Evolutionary conservation across 2,329 filamentous ascomycete species (phyloP), one percentile per base, ranked within the genome.

Genomic region (Emericellopsis atlantica): DNA sequence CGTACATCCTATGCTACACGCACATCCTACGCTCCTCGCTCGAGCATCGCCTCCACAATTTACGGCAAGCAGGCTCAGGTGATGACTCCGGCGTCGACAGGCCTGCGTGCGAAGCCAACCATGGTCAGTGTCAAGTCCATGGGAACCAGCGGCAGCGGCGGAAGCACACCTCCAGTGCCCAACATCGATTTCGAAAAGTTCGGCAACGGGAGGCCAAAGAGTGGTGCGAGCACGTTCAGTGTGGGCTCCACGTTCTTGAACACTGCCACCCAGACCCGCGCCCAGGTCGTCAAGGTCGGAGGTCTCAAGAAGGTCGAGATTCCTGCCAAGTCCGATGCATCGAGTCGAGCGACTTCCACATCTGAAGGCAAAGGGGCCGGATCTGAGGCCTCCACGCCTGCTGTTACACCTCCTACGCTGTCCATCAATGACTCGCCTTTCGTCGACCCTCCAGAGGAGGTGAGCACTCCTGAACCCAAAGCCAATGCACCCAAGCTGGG

Each of bases 51-150:
- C 4, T 95, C 89, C 1, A 95, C 90, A 16, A 87, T 95, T 40
- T 96, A 95, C 56, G 84, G 87, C 49, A 90, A 89, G 65, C 87
- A 93, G 53, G 88, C 86, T 14, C 79, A 94, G 40, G 77, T 95
- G 32, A 50, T 88, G 70, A 56, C 84, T 69, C 82, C 89, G 1
- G 87, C 88, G 1, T 39, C 41, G 54, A 92, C 88, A 40, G 84
- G 86, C 44, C 84, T 90, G 56, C 79, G 88, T 45, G 84, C 84
- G 48, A 93, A 92, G 62, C 87, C 92, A 9, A 89, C 87, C 31
- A 81, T 96, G 55, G 88, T 98, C 56, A 95, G 86, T 52, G 88
- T 98, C 48, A 92, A 87, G 60, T 83, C 84, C 6, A 74, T 72
- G 16, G 70, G 67, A 42, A 76, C 66, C 51, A 70, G 62, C 40